Conservation (phyloP, 2,329 filamentous ascomycete species). For the Gremmenia infestans region DNA sequence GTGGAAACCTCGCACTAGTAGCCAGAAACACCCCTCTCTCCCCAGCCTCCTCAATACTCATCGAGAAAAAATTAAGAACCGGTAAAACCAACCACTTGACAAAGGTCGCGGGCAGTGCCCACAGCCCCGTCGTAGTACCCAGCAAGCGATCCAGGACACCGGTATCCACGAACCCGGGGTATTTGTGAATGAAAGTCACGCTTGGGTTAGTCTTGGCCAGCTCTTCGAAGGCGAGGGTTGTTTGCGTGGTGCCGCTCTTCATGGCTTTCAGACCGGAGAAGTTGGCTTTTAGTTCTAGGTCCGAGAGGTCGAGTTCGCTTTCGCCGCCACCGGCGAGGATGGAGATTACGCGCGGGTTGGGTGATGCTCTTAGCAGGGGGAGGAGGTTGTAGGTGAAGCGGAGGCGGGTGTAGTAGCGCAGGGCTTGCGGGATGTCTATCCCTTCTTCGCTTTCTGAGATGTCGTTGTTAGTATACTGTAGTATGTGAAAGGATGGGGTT, state of each 20-base stretch:
- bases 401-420: slow-evolving; percentile 53
- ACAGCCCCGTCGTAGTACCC: slow-evolving; percentile 22
- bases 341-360: slow-evolving; percentile 47
- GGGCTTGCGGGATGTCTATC: slow-evolving; percentile 45
- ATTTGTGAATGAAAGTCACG: slow-evolving; percentile 38
- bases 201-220: slow-evolving; percentile 41
- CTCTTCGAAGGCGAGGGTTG: slow-evolving; percentile 45
- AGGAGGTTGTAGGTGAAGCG: slow-evolving; percentile 53
- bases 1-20: slow-evolving; percentile 34
- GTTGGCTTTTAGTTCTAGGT: slow-evolving; percentile 32
- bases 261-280: slow-evolving; percentile 37
- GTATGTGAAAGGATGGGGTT: not conserved
- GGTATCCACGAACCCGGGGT: slow-evolving; percentile 36
- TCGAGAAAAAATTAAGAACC: slow-evolving; percentile 28
- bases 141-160: slow-evolving; percentile 29
- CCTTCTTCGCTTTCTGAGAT: slow-evolving; percentile 49
- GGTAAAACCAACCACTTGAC: slow-evolving; percentile 22
- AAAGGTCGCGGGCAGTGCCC: slow-evolving; percentile 16
- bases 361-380: slow-evolving; percentile 43
- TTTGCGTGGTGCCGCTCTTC: slow-evolving; percentile 45
- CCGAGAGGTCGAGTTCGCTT: slow-evolving; percentile 43
- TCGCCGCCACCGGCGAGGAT: slow-evolving; percentile 50
- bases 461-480: slow-evolving; percentile 16
- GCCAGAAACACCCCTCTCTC: slow-evolving; percentile 36
- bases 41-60: slow-evolving; percentile 31